These are phyloP conservation scores for Amanita jacksonii DNA, from an alignment of 768 basidiomycete species.

Conservation along the genomic window DNA sequence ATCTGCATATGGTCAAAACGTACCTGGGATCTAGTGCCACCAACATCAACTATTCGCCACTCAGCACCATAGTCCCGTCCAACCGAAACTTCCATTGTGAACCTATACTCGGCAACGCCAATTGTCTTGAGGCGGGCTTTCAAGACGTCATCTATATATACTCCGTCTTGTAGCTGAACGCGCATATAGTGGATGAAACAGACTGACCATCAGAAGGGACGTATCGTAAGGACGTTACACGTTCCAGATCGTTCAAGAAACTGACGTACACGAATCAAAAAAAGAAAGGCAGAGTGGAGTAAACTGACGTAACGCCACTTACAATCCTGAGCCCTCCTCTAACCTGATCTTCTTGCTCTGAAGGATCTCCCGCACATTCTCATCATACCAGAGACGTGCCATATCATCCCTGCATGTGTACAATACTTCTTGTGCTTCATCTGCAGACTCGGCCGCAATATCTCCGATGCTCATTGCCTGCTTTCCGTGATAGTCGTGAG, in stretches of 20 bases:
- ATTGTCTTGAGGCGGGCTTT: conserved; percentile 70
- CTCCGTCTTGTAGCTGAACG: no score
- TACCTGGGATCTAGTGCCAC: conserved; percentile 66
- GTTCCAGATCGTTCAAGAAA: conserved; percentile 59
- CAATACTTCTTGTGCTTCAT: conserved; percentile 53
- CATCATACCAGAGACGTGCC: conserved; percentile 58
- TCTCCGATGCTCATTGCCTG: conserved; percentile 37
- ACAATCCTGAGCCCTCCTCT: conserved; percentile 73
- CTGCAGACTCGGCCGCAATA: conserved; percentile 36
- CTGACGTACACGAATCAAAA: conserved; percentile 26
- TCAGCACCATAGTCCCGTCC: conserved; percentile 50
- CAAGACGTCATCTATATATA: conserved; percentile 55
- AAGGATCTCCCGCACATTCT: conserved; percentile 45
- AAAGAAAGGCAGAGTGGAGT: conserved; percentile 5
- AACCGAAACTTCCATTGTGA: conserved; percentile 57
- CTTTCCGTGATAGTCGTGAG: conserved; percentile 13
- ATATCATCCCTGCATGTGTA: conserved; percentile 55
- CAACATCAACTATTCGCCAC: conserved; percentile 74
- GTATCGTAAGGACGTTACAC: conserved; percentile 54
- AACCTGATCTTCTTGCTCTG: conserved; percentile 48
- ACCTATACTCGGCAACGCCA: conserved; percentile 73
- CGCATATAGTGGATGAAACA: not conserved
- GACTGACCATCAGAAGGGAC: conserved; percentile 57
- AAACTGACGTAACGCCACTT: conserved; percentile 21
- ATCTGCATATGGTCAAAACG: conserved; percentile 14